Evolutionary conservation across 331 rosid genomes (phyloP).

Genomic region (Acacia concinna): DNA sequence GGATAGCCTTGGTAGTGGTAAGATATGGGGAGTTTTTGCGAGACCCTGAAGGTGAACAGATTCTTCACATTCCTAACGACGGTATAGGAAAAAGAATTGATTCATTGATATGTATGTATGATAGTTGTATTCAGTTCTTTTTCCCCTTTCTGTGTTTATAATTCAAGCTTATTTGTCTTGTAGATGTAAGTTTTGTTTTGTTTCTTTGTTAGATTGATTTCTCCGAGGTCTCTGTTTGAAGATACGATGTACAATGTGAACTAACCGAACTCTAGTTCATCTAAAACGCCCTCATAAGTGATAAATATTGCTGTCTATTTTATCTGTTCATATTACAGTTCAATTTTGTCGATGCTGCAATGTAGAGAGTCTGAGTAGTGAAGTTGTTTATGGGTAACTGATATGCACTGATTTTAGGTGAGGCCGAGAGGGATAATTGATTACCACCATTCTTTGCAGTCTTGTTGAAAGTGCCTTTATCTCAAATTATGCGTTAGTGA

Average conservation of each 20-base stretch:
- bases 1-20: constrained; percentile 68
- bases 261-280: constrained; percentile 42
- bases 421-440: background rate
- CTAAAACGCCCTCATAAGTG: constrained; percentile 19
- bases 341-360: background rate
- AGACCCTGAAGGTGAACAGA: constrained; percentile 42
- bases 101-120: constrained; percentile 53
- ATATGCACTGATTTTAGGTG: background rate
- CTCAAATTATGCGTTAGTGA: background rate
- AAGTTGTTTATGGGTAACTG: background rate
- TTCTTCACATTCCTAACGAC: constrained; percentile 16
- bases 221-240: constrained; percentile 28
- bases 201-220: constrained; percentile 27
- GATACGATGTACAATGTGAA: constrained; percentile 42
- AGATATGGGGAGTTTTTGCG: constrained; percentile 70
- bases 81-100: constrained; percentile 41
- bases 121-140: constrained; percentile 41
- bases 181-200: constrained; percentile 19
- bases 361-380: background rate
- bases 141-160: constrained; percentile 34
- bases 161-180: constrained; percentile 34
- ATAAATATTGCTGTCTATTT: constrained; percentile 10
- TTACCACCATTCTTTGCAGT: background rate
- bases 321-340: background rate
- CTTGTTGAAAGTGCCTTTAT: background rate